Conservation (phyloP, 208 protist genomes). For the Herpetomonas samuelpessoai region DNA sequence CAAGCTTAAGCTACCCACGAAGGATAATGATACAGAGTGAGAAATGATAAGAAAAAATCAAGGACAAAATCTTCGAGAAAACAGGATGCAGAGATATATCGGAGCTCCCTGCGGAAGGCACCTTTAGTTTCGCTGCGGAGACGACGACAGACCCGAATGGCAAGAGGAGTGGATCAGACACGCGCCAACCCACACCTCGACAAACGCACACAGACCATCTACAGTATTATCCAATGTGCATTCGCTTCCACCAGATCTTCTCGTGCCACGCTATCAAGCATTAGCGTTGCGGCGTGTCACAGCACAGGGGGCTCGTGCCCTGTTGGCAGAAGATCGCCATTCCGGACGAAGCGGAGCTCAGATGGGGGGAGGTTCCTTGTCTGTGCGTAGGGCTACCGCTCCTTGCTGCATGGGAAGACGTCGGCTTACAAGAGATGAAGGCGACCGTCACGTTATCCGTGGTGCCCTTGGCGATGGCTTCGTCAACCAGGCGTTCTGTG, state of each 20-base stretch:
- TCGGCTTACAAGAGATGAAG: constrained; percentile 41
- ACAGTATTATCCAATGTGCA: no score
- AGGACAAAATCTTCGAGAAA: constrained; percentile 2
- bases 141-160: no score
- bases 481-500: constrained; percentile 58
- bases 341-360: constrained; percentile 39
- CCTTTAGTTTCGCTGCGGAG: no score
- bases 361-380: constrained; percentile 33
- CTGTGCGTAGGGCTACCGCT: constrained; percentile 17
- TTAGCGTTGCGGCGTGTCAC: no score
- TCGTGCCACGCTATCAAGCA: no score
- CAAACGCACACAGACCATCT: no score
- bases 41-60: background rate
- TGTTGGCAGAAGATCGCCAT: constrained; percentile 30
- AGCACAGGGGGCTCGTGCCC: no score
- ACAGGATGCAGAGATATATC: background rate
- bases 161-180: no score
- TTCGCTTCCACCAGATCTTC: no score
- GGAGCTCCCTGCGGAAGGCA: background rate
- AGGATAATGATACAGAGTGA: constrained; percentile 12
- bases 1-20: background rate
- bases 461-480: constrained; percentile 77
- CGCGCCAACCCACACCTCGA: no score
- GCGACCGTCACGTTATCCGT: constrained; percentile 90
- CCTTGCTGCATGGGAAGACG: constrained; percentile 12